Base-by-base conservation (phyloP, 345 rosid genomes). In the Cardamine resedifolia region DNA sequence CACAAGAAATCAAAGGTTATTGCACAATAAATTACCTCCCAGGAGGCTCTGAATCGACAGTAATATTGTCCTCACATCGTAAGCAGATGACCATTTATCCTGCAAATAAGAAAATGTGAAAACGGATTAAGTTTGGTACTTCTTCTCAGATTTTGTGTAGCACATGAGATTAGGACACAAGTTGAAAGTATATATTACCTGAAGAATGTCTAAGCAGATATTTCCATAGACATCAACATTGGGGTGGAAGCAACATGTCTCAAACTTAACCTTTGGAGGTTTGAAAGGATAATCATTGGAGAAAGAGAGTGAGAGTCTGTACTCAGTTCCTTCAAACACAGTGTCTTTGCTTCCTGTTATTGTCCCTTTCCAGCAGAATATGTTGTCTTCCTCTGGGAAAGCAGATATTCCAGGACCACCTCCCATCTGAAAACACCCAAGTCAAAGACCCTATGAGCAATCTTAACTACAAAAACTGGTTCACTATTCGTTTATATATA, bases 1-100 rank as follows among this genome's bases (percentile, higher is more conserved):
- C 4, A 66, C 41, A 18, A 0, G 19, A 66, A 31, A 70, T 11
- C 27, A 48, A 59, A 26, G 0, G 7, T 44, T 2, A 38, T n/a
- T 19, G n/a, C 10, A 3, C 10, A 14, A 55, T 7, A 50, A 11
- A 15, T 23, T 82, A 91, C 99, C 99, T 90, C 99, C 99, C 47
- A 95, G 89, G 67, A 95, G 86, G 68, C 96, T 90, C 76, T 95
- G 99, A 80, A 95, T 95, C 0, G 97, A 95, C 3, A 95, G 30
- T 72, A 95, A 77, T 44, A 91, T 91, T 15, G 97, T 88, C 78
- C 97, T 83, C 19, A 91, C 97, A 81, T 95, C 99, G 62, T 95
- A 95, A 10, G 99, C 99, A 16, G 99, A 95, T 18, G 97, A 95
- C 97, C 97, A 95, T 78, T 95, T 88, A 73, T 91, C 97, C 99